Conservation (phyloP, 352 stramenopile species). For the Pythium plurisporium region DNA sequence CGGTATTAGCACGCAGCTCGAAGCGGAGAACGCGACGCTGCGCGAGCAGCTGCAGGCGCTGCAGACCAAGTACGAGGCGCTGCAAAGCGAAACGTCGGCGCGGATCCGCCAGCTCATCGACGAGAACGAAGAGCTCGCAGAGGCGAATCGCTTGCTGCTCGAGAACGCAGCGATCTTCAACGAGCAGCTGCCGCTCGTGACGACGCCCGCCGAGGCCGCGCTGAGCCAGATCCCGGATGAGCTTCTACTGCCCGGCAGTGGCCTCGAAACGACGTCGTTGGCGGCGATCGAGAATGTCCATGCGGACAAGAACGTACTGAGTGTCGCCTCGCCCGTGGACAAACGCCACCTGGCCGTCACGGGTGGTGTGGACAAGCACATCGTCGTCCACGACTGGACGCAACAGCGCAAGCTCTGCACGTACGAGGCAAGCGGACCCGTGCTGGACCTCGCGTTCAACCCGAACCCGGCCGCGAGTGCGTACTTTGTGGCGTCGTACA, state of each 20-base stretch:
- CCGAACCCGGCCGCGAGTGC: conserved; percentile 32
- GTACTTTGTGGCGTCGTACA: conserved; percentile 61
- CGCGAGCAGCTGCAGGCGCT: conserved; percentile 36
- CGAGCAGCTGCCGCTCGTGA: conserved; percentile 19
- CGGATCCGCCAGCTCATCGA: conserved; percentile 58
- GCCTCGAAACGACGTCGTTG: conserved; percentile 25
- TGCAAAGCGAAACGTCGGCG: conserved; percentile 27
- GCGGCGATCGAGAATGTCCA: conserved; percentile 45
- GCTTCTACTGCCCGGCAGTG: conserved; percentile 51
- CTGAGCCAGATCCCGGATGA: conserved; percentile 60
- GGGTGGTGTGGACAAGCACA: conserved; percentile 69
- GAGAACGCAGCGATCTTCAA: conserved; percentile 42
- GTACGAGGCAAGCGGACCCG: conserved; percentile 34
- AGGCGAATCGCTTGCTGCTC: conserved; percentile 64
- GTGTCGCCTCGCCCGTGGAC: conserved; percentile 40
- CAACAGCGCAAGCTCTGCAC: conserved; percentile 37
- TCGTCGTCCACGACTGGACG: conserved; percentile 68
- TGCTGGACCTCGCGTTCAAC: conserved; percentile 63
- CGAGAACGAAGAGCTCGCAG: conserved; percentile 69
- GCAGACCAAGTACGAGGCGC: conserved; percentile 45
- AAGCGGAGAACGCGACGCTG: conserved; percentile 46
- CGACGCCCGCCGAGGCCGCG: neutral
- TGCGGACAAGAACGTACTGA: conserved; percentile 64
- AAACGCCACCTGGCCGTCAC: conserved; percentile 44
- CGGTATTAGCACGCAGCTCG: conserved; percentile 13